Conservation (phyloP, 768 basidiomycete genomes). For the Postia placenta region DNA sequence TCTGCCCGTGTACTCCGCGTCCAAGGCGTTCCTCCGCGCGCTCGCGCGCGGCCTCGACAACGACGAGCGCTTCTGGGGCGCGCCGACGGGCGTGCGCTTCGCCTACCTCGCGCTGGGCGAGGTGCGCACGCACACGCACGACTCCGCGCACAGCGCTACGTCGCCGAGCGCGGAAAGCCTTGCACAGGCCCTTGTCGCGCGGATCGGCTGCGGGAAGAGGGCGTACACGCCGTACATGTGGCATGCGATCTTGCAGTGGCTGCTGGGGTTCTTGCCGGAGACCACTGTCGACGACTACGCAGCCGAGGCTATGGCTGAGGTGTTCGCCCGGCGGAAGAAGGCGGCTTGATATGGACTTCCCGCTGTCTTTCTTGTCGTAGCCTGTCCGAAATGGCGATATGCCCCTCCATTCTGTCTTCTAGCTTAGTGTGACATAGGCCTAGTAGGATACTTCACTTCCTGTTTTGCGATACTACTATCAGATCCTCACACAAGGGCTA, state of each 20-base stretch:
- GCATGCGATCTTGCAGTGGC: constrained; percentile 13
- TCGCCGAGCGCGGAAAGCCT: constrained; percentile 14
- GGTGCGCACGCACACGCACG: constrained; percentile 12
- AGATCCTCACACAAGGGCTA: no score
- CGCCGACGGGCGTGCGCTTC: constrained; percentile 16
- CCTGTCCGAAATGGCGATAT: no score
- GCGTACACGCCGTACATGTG: constrained; percentile 13
- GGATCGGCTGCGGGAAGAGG: constrained; percentile 18
- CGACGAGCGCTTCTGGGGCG: constrained; percentile 18
- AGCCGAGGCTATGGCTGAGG: constrained; percentile 7
- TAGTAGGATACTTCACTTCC: no score
- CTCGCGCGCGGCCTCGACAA: constrained; percentile 15
- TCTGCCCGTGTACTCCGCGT: constrained; percentile 17
- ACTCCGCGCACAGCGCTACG: constrained; percentile 2
- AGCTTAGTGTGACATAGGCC: no score
- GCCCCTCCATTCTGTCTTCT: no score
- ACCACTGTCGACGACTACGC: constrained; percentile 5
- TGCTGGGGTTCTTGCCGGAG: constrained; percentile 5
- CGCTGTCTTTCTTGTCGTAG: no score
- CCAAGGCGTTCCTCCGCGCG: constrained; percentile 20
- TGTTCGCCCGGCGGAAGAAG: not conserved
- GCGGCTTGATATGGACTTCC: not conserved
- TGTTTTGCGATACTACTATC: no score
- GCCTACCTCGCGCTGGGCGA: constrained; percentile 19
- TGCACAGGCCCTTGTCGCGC: constrained; percentile 13